Evolutionary conservation across 805 yeast species (phyloP).

Genomic region (Torulaspora quercuum): DNA sequence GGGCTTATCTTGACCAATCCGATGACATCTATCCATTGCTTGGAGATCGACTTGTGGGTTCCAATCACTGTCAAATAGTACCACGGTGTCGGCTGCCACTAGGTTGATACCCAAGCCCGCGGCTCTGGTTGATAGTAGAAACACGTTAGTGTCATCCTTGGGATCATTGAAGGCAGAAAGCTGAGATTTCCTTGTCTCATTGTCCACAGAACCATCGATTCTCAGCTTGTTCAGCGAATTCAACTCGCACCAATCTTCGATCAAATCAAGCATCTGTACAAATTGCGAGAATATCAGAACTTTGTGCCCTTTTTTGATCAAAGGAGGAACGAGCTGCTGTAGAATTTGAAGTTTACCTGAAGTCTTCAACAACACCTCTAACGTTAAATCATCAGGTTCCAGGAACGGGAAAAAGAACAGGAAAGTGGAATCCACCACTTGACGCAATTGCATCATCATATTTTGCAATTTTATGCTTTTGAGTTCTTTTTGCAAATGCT

Average conservation of each 20-base stretch:
- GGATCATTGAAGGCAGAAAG: constrained; percentile 48
- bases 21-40: constrained; percentile 92
- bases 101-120: constrained; percentile 93
- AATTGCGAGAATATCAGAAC: constrained; percentile 85
- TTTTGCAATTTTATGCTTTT: constrained; percentile 57
- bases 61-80: constrained; percentile 92
- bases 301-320: constrained; percentile 56
- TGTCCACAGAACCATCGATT: constrained; percentile 73
- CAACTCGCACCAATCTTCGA: constrained; percentile 67
- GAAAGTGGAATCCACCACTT: constrained; percentile 83
- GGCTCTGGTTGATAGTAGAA: constrained; percentile 83
- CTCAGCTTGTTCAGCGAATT: constrained; percentile 50
- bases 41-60: constrained; percentile 95
- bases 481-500: constrained; percentile 41
- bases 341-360: constrained; percentile 74
- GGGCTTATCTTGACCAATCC: constrained; percentile 87
- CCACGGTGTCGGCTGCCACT: constrained; percentile 83
- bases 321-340: constrained; percentile 54
- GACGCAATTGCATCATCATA: constrained; percentile 77
- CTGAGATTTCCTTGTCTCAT: constrained; percentile 59
- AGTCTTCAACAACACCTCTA: constrained; percentile 44
- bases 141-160: constrained; percentile 44
- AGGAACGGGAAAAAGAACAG: constrained; percentile 76
- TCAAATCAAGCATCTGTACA: constrained; percentile 71
- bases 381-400: constrained; percentile 41